Conservation (phyloP, 768 basidiomycete genomes). For the Pisolithus orientalis region DNA sequence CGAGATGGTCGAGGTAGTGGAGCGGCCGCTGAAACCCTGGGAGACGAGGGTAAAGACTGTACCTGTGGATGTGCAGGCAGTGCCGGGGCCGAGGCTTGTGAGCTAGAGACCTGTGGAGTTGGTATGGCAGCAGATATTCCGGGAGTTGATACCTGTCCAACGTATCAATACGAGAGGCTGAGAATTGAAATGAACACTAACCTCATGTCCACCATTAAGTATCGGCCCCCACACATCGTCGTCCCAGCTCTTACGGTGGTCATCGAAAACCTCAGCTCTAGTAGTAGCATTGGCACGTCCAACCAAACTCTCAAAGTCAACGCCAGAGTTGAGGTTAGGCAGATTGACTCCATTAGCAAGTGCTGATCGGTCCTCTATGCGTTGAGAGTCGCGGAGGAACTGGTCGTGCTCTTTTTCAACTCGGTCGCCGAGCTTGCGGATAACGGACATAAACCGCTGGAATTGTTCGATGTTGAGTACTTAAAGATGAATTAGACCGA, state of each 20-base stretch:
- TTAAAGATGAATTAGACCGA: slow-evolving; percentile 20
- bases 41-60: slow-evolving; percentile 36
- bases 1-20: slow-evolving; percentile 30
- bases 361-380: slow-evolving; percentile 74
- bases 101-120: slow-evolving; percentile 10
- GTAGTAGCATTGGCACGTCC: slow-evolving; percentile 44
- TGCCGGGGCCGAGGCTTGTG: slow-evolving; percentile 4
- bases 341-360: slow-evolving; percentile 36
- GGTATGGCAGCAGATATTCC: slow-evolving; percentile 11
- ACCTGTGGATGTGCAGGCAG: slow-evolving; percentile 17
- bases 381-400: slow-evolving; percentile 87
- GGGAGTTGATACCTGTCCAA: slow-evolving; percentile 8
- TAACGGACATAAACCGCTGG: slow-evolving; percentile 84
- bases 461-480: slow-evolving; percentile 86
- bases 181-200: slow-evolving; percentile 1
- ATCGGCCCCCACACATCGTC: slow-evolving; percentile 86
- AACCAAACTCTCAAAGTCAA: slow-evolving; percentile 87
- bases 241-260: slow-evolving; percentile 53
- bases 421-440: slow-evolving; percentile 69
- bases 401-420: slow-evolving; percentile 92
- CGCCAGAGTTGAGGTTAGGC: slow-evolving; percentile 37
- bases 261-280: slow-evolving; percentile 38
- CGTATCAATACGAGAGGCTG: slow-evolving; percentile 2
- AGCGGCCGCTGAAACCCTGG: slow-evolving; percentile 28
- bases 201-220: slow-evolving; percentile 39